Evolutionary conservation across 164 flowering plant species (phyloP), one percentile per base, ranked within the genome.

Genomic region (Vitis amurensis): DNA sequence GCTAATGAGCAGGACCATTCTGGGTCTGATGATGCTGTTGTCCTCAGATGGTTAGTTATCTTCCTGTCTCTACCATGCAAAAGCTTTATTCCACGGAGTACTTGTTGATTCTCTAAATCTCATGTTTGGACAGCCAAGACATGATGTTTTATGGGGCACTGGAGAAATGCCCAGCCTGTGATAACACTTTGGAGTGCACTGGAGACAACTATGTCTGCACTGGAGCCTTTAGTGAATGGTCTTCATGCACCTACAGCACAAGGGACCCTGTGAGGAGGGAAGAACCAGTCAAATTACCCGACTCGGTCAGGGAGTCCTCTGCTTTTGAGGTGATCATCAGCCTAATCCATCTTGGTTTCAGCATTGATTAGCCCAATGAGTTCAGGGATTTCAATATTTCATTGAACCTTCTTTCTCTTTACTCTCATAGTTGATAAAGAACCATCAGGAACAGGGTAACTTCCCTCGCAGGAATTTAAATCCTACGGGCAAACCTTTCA

Each of bases 211-310:
- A 87, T 68, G 13, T 62, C 0, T 94, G 97, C 82, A 77, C 47
- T 7, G 89, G 89, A 3, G 27, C 61, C 1, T 81, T 81, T 37
- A 89, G 89, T 66, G 97, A 89, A 66, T 94, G 97, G 96, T 83
- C 91, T 3, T 66, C 80, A 30, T 91, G 97, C 80, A 86, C 78
- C 6, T 94, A 51, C 73, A 79, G 49, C 19, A 83, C 96, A 4
- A 86, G 62, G 59, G 81, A 78, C 13, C 87, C 94, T 4, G 84
- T 86, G 5, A 82, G 98, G 72, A 87, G 50, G 62, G 70, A 83
- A 0, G 87, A 83, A 13, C 73, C 80, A 0, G 51, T 78, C 51
- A 82, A 84, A 44, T 51, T 90, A 11, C 91, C 96, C 0, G 82
- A 84, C 15, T 81, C 82, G 8, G 80, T 85, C 15, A 68, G 67